A percentile compares a stretch with the other conserved stretches of the same genome.
These are phyloP conservation scores for Heritiera fomes DNA, from an alignment of 345 rosid species.

Conservation along the genomic window DNA sequence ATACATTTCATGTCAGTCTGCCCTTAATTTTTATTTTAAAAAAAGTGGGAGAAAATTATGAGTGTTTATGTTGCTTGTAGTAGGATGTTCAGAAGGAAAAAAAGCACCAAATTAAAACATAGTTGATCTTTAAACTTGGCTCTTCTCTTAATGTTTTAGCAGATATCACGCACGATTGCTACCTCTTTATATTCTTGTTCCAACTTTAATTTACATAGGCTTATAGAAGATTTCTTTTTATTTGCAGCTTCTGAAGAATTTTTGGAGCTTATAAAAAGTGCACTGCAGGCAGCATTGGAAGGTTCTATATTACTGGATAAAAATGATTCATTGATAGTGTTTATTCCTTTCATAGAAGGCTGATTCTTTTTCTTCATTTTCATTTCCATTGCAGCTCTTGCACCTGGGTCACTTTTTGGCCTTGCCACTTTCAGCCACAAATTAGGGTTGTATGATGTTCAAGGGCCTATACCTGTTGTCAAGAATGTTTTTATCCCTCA, in stretches of 20 bases:
- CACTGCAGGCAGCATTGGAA: slow-evolving; percentile 32
- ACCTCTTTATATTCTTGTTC: not conserved
- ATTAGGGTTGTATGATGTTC: no score
- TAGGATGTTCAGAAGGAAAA: not conserved
- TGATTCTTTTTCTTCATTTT: no score
- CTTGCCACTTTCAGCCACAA: no score
- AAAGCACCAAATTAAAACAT: not conserved
- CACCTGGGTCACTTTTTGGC: no score
- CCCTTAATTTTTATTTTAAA: not conserved
- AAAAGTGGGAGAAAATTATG: not conserved
- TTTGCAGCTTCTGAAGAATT: slow-evolving; percentile 92
- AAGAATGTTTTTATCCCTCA: no score
- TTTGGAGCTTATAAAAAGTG: slow-evolving; percentile 95
- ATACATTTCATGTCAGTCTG: not conserved
- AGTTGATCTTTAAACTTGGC: not conserved
- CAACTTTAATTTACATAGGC: not conserved
- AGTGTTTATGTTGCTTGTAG: not conserved
- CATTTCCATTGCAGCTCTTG: no score
- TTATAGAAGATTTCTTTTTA: slow-evolving; percentile 1
- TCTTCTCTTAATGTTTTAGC: not conserved
- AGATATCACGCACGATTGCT: not conserved
- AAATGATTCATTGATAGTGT: no score
- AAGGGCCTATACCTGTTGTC: no score
- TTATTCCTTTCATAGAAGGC: no score
- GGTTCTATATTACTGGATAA: no score